Conservation (phyloP, 2,329 filamentous ascomycete genomes). For the Bipolaris gigantea region DNA sequence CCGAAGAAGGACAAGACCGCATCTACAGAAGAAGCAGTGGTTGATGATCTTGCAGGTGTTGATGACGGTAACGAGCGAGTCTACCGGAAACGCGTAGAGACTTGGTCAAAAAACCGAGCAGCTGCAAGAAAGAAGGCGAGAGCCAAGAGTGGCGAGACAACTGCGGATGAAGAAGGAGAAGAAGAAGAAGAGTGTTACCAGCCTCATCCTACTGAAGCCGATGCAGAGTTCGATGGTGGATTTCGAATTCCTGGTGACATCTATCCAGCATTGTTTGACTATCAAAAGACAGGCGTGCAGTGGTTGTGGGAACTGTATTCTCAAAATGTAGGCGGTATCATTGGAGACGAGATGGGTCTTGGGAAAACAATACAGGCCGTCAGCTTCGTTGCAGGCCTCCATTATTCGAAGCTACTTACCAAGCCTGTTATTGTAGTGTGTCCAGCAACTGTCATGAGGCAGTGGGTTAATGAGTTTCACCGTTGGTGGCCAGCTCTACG, state of each 20-base stretch:
- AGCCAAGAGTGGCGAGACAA: slow-evolving; percentile 37
- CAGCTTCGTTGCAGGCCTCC: slow-evolving; percentile 83
- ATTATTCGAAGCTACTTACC: slow-evolving; percentile 83
- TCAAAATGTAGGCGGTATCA: slow-evolving; percentile 87
- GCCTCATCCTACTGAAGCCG: slow-evolving; percentile 79
- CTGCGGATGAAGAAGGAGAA: slow-evolving; percentile 43
- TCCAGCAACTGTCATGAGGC: slow-evolving; percentile 89
- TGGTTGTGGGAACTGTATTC: slow-evolving; percentile 93
- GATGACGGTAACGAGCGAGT: slow-evolving; percentile 88
- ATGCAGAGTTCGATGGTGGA: slow-evolving; percentile 73
- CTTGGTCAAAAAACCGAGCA: slow-evolving; percentile 70
- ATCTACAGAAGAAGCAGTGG: slow-evolving; percentile 30
- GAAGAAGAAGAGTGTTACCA: slow-evolving; percentile 75
- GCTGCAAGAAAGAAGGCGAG: slow-evolving; percentile 57
- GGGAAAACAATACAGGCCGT: slow-evolving; percentile 87
- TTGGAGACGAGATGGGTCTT: slow-evolving; percentile 98
- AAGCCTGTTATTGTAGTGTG: slow-evolving; percentile 90
- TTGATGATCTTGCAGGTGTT: slow-evolving; percentile 63
- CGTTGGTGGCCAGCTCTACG: slow-evolving; percentile 99
- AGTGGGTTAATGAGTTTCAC: slow-evolving; percentile 99
- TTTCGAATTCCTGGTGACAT: slow-evolving; percentile 89
- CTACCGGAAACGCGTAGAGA: slow-evolving; percentile 73
- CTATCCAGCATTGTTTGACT: slow-evolving; percentile 88
- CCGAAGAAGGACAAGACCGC: slow-evolving; percentile 26
- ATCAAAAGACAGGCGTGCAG: slow-evolving; percentile 94